Conservation (phyloP, 2,329 filamentous ascomycete species). For the Alternaria atra region DNA sequence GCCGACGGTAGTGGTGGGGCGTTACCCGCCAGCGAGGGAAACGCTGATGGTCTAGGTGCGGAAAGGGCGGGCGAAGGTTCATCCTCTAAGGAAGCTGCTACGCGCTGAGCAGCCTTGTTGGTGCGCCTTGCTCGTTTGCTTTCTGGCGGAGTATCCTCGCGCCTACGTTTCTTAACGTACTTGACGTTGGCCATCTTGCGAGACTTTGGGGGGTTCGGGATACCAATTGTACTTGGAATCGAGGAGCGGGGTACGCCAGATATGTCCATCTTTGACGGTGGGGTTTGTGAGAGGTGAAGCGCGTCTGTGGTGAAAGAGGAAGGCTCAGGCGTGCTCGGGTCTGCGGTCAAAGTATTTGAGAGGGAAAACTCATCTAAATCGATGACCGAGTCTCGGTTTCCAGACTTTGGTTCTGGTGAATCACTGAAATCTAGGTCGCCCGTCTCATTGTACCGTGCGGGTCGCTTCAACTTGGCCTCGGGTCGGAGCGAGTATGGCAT, state of each 20-base stretch:
- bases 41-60: slow-evolving; percentile 12
- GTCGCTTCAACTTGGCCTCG: slow-evolving; percentile 7
- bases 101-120: neutral
- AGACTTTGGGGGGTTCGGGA: neutral
- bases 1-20: neutral
- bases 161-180: neutral
- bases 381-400: neutral
- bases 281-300: neutral
- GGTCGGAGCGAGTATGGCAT: slow-evolving; percentile 12
- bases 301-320: neutral
- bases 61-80: neutral
- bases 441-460: neutral
- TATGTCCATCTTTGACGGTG: neutral
- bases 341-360: neutral
- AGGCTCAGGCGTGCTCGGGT: neutral
- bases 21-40: slow-evolving; percentile 10
- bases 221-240: neutral
- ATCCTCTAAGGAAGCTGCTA: neutral
- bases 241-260: neutral
- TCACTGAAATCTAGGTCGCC: neutral
- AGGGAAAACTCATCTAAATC: neutral
- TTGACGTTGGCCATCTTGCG: slow-evolving; percentile 16
- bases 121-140: neutral
- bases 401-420: neutral
- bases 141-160: neutral